These are phyloP conservation scores for Solanum chilense DNA, from an alignment of 257 asterid genomes.

Conservation along the genomic window DNA sequence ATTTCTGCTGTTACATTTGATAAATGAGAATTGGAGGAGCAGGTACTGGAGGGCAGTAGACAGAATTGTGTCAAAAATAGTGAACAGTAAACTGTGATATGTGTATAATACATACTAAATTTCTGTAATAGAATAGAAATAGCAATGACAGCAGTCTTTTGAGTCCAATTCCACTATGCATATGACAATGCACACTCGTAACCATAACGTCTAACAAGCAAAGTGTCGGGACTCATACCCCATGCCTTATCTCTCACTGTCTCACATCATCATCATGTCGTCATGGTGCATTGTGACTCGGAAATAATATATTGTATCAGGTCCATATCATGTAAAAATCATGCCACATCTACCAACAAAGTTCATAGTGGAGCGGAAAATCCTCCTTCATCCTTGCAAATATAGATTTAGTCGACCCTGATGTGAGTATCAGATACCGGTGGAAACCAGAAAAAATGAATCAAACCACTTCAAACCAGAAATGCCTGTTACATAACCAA, in stretches of 20 bases:
- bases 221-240: neutral
- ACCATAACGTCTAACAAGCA: neutral
- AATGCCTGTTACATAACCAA: neutral
- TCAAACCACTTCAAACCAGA: neutral
- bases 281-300: neutral
- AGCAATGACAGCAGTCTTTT: neutral
- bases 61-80: slow-evolving; percentile 1
- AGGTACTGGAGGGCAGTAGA: slow-evolving; percentile 5
- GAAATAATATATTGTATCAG: neutral
- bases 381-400: neutral
- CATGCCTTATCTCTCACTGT: neutral
- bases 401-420: neutral
- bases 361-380: neutral
- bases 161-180: neutral
- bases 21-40: neutral
- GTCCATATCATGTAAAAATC: neutral
- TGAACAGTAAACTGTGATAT: neutral
- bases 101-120: neutral
- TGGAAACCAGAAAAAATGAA: neutral
- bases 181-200: neutral
- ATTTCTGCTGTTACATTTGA: neutral
- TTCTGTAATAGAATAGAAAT: neutral
- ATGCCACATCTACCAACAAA: neutral
- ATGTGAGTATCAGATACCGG: neutral
- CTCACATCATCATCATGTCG: neutral